A percentile compares a stretch with the other conserved stretches of the same genome.
phyloP scores from a whole-genome alignment of 1,284 basidiomycete species.

The Marasmius oreades region DNA sequence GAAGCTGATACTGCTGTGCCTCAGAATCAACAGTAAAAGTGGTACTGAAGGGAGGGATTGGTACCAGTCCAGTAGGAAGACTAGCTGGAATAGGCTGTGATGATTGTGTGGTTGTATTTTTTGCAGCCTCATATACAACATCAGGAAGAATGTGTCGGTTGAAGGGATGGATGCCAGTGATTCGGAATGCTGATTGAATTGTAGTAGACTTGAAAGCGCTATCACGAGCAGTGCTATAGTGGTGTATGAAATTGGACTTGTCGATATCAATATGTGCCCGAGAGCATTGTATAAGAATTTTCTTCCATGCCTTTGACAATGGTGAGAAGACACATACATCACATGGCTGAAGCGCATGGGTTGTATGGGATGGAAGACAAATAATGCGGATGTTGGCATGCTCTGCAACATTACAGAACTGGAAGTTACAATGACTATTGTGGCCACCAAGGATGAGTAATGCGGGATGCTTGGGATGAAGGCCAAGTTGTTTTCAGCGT shows the following conservation, averaged over 20 bases:
- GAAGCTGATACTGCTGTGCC: neutral
- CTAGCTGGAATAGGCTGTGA: conserved; percentile 8
- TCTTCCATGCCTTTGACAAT: conserved; percentile 20
- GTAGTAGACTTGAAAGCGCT: conserved; percentile 23
- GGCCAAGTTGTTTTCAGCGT: conserved; percentile 19
- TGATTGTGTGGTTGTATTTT: conserved; percentile 23
- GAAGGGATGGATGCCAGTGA: conserved; percentile 32
- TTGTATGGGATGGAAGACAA: too few relatives aligned
- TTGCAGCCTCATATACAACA: conserved; percentile 19
- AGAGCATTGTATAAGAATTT: neutral
- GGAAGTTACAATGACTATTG: conserved; percentile 13
- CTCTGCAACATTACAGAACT: conserved; percentile 24
- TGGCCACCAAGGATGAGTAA: conserved; percentile 41
- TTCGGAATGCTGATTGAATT: conserved; percentile 26
- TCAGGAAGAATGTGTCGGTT: conserved; percentile 24
- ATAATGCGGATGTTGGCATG: conserved; percentile 25
- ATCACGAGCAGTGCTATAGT: conserved; percentile 25
- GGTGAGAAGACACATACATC: too few relatives aligned
- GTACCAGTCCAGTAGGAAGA: neutral
- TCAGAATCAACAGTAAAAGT: neutral
- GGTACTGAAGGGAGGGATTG: neutral
- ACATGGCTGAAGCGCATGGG: too few relatives aligned
- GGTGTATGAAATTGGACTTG: conserved; percentile 9
- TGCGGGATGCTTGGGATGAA: conserved; percentile 21
- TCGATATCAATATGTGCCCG: neutral